Percentiles rank a stretch among this genome's conserved stretches.
Evolutionary conservation across 495 filamentous ascomycete genomes (phyloP).

Genomic region (Lentithecium fluviatile): DNA sequence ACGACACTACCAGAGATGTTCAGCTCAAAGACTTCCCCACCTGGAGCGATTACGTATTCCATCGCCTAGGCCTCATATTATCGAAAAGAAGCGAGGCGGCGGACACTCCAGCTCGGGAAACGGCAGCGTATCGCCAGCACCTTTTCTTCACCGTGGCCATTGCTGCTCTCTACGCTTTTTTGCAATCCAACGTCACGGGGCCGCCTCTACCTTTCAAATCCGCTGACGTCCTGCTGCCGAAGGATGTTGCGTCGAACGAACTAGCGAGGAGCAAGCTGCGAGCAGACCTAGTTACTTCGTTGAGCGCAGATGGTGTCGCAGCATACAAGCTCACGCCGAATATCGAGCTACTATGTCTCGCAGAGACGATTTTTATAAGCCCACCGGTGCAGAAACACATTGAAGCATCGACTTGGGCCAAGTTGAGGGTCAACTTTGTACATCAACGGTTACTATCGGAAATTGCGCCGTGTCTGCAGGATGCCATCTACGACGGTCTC

Average conservation of each 20-base stretch:
- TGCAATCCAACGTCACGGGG: slow-evolving; percentile 90
- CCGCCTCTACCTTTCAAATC: slow-evolving; percentile 65
- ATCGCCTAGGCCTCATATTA: slow-evolving; percentile 39
- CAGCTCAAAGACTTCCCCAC: slow-evolving; percentile 31
- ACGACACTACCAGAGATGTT: slow-evolving; percentile 24
- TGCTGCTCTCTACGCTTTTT: slow-evolving; percentile 75
- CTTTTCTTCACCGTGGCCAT: slow-evolving; percentile 60
- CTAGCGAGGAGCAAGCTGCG: slow-evolving; percentile 43
- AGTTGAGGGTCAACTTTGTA: slow-evolving; percentile 72
- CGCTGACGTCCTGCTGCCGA: slow-evolving; percentile 56
- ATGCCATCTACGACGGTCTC: slow-evolving; percentile 56
- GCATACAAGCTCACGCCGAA: slow-evolving; percentile 81
- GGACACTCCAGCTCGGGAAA: slow-evolving; percentile 6
- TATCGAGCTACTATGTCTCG: slow-evolving; percentile 77
- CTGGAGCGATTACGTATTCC: slow-evolving; percentile 45
- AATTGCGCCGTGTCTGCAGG: slow-evolving; percentile 63
- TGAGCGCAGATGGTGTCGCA: slow-evolving; percentile 81
- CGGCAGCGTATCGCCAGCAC: slow-evolving; percentile 39
- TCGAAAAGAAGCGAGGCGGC: slow-evolving; percentile 18
- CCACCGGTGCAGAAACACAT: slow-evolving; percentile 47
- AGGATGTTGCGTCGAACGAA: slow-evolving; percentile 28
- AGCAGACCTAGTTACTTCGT: slow-evolving; percentile 56
- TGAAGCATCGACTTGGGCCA: slow-evolving; percentile 43
- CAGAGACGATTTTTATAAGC: slow-evolving; percentile 64
- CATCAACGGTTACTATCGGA: slow-evolving; percentile 88